Conservation (phyloP, 75 land plant species). For the Chamaecyparis obtusa region DNA sequence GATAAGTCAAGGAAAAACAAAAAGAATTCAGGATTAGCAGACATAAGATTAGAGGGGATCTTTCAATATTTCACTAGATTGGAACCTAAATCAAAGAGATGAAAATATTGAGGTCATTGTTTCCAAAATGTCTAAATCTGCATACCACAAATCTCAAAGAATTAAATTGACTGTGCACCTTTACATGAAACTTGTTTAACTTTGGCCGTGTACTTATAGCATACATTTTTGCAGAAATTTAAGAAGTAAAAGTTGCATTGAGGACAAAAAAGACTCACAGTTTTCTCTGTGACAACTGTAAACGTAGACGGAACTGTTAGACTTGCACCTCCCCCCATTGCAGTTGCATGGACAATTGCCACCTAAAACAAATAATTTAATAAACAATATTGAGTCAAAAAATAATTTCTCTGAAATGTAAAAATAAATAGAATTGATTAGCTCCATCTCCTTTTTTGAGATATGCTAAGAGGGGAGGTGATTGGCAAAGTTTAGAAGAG, state of each 20-base stretch:
- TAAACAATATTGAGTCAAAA: not conserved
- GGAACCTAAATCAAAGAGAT: not conserved
- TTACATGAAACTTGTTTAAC: not conserved
- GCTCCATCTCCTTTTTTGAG: not conserved
- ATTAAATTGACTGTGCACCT: not conserved
- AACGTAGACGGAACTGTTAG: conserved; percentile 67
- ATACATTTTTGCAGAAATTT: not conserved
- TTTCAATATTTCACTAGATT: not conserved
- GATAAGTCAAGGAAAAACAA: too few species aligned
- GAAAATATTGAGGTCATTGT: not conserved
- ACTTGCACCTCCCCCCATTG: conserved; percentile 95
- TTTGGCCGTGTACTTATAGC: not conserved
- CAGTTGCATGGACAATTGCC: conserved; percentile 72
- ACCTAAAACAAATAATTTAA: conserved; percentile 40
- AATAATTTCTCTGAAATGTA: not conserved
- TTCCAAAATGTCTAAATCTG: not conserved
- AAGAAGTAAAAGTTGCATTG: not conserved
- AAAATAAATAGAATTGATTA: not conserved
- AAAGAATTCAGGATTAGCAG: too few species aligned
- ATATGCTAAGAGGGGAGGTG: not conserved
- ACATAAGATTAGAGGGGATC: too few species aligned
- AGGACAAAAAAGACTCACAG: conserved; percentile 48
- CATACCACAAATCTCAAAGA: not conserved
- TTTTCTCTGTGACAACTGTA: conserved; percentile 88
- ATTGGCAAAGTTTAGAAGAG: not conserved